phyloP scores from a whole-genome alignment of 306 rosid species.

The Trifolium fragiferum region DNA sequence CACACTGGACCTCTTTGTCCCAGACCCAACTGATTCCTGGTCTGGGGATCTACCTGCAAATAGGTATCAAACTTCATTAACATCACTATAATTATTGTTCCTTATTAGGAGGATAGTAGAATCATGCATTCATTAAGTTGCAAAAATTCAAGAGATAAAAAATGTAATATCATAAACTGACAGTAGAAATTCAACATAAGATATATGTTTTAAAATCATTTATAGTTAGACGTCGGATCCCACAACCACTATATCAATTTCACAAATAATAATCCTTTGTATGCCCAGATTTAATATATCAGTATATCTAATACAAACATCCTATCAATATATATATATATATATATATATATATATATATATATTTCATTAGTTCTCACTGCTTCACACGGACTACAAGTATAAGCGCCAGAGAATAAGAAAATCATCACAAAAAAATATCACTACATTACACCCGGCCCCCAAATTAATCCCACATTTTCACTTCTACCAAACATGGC shows the following conservation, averaged over 20 bases:
- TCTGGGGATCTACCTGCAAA: constrained; percentile 83
- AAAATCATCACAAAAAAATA: neutral
- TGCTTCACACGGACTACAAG: constrained; percentile 21
- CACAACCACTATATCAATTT: constrained; percentile 14
- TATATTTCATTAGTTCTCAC: constrained; percentile 15
- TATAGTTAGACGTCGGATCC: neutral
- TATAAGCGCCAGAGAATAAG: constrained; percentile 5
- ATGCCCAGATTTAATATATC: neutral
- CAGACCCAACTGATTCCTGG: constrained; percentile 92
- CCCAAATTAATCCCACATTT: neutral
- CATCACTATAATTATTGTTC: constrained; percentile 2
- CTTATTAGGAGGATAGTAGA: constrained; percentile 19
- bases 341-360: too few relatives aligned
- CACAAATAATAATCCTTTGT: neutral
- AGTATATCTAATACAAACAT: constrained; percentile 1
- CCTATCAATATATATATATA: constrained; percentile 18
- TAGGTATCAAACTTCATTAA: constrained; percentile 36
- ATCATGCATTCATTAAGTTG: constrained; percentile 26
- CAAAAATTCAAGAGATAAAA: constrained; percentile 17
- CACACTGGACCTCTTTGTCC: constrained; percentile 82
- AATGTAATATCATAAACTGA: constrained; percentile 19
- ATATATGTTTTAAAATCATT: neutral
- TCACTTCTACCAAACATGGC: neutral
- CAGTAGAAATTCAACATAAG: constrained; percentile 4
- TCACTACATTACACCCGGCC: neutral